Evolutionary conservation across 192 early-diverging fungal species (phyloP), one percentile per base, ranked within the genome.

Genomic region (Entomortierella parvispora): DNA sequence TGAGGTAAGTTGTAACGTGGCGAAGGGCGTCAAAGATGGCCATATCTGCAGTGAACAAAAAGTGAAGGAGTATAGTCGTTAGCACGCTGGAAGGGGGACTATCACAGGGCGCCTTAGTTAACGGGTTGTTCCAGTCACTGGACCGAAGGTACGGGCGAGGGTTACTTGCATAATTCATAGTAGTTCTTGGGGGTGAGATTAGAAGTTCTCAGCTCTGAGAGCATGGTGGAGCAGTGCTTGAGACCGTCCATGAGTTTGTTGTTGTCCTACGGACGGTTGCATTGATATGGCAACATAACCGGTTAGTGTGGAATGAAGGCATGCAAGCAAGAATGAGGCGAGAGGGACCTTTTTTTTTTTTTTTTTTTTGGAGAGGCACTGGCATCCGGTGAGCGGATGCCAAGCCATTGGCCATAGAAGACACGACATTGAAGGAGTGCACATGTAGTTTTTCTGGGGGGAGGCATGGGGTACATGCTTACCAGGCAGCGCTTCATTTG

Each of bases 221-320:
- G 89, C 96, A 99, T 97, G 14, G 96, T 95, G 4, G 97, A 99
- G 80, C 94, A 94, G 82, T 99, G 94, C 79, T 98, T 99, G n/a
- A 99, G 83, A 2, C 95, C 96, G 76, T 99, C 98, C 91, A 97
- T 94, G 33, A 98, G 85, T 64, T 95, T 92, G 85, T 92, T 88
- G 78, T 91, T 91, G 69, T 94, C 93, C 91, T 94, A 69, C 33
- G 47, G 42, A 49, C 1, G 48, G 26, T 17, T 32, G 8, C 37
- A 47, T 49, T n/a, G 9, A 26, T 43, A 32, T 53, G 48, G 26
- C 22, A 20, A 29, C 12, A 45, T 37, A 31, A n/a, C n/a, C n/a
- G n/a, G n/a, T n/a, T n/a, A n/a, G n/a, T n/a, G n/a, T n/a, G n/a
- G n/a, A n/a, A n/a, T n/a, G n/a, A n/a, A n/a, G n/a, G n/a, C n/a